A percentile compares a stretch with the other conserved stretches of the same genome.
These are phyloP conservation scores for Nigrospora sphaerica DNA, from an alignment of 2,329 filamentous ascomycete genomes.

Conservation along the genomic window DNA sequence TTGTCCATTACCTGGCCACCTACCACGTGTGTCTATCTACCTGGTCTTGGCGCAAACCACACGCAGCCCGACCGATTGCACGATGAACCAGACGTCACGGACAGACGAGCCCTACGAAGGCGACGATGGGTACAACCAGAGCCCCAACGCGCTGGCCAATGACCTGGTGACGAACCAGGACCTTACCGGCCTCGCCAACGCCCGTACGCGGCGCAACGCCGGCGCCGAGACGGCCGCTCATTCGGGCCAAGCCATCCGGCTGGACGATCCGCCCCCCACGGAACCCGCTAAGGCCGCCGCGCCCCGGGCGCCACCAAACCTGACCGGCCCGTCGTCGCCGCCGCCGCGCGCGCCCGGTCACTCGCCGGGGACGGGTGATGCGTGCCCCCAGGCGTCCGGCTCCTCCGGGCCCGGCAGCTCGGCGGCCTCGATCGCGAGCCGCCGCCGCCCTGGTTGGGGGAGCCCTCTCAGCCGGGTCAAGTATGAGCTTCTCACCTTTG, in stretches of 20 bases:
- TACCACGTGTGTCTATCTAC: no score
- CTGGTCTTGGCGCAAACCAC: no score
- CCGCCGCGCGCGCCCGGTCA: conserved; percentile 9
- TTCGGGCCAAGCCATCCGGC: conserved; percentile 17
- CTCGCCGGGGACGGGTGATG: conserved; percentile 10
- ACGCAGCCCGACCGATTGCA: neutral
- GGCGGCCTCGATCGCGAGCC: neutral
- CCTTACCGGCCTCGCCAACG: conserved; percentile 44
- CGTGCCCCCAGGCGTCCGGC: conserved; percentile 7
- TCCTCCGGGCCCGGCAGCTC: conserved; percentile 5
- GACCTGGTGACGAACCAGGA: conserved; percentile 52
- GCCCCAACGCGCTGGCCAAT: conserved; percentile 41
- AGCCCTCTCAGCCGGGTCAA: conserved; percentile 10
- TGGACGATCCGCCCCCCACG: conserved; percentile 8
- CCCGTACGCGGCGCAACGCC: conserved; percentile 18
- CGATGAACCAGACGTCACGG: conserved; percentile 25
- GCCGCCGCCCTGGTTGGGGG: conserved; percentile 1
- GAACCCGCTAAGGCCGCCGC: conserved; percentile 9
- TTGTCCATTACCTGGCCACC: no score
- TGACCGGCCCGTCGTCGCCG: conserved; percentile 12
- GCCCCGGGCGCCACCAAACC: conserved; percentile 4
- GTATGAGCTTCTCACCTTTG: conserved; percentile 35
- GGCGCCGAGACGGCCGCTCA: conserved; percentile 13
- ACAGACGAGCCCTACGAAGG: conserved; percentile 29
- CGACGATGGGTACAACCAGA: conserved; percentile 44